A percentile compares a stretch with the other conserved stretches of the same genome.
These are phyloP conservation scores for Fusarium sp. DNA, from an alignment of 2,329 filamentous ascomycete species.

Conservation along the genomic window DNA sequence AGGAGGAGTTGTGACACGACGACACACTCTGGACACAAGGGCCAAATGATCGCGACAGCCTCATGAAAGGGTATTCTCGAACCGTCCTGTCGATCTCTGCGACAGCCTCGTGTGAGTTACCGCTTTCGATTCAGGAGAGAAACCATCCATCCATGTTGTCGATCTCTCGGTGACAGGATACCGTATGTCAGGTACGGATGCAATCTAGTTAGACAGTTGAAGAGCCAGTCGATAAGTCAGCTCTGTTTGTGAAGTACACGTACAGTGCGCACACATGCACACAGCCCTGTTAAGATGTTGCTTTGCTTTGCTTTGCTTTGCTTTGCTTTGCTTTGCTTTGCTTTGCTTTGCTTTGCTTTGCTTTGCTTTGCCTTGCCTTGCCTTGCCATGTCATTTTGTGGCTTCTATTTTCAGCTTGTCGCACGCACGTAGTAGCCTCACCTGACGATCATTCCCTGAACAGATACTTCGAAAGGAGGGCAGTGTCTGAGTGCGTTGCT, in stretches of 20 bases:
- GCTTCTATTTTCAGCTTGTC: background rate
- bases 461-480: background rate
- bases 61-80: background rate
- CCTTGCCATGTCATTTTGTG: background rate
- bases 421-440: conserved; percentile 12
- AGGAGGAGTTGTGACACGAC: background rate
- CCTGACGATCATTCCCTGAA: background rate
- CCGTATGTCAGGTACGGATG: background rate
- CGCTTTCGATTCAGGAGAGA: background rate
- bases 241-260: background rate
- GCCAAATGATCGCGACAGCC: background rate
- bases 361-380: background rate
- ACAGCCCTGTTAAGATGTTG: background rate
- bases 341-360: too few relatives aligned
- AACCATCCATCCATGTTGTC: conserved; percentile 29
- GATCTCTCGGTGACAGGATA: conserved; percentile 7
- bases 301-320: background rate
- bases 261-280: background rate
- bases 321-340: background rate
- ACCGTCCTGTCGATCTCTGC: conserved; percentile 6
- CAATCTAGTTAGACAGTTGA: too few relatives aligned
- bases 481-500: background rate
- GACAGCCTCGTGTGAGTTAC: conserved; percentile 19
- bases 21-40: background rate
- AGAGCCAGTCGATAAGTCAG: background rate